Percentiles rank a stretch among this genome's conserved stretches.
Evolutionary conservation across 2,329 filamentous ascomycete species (phyloP).

Genomic region (Diaporthe longicolla): DNA sequence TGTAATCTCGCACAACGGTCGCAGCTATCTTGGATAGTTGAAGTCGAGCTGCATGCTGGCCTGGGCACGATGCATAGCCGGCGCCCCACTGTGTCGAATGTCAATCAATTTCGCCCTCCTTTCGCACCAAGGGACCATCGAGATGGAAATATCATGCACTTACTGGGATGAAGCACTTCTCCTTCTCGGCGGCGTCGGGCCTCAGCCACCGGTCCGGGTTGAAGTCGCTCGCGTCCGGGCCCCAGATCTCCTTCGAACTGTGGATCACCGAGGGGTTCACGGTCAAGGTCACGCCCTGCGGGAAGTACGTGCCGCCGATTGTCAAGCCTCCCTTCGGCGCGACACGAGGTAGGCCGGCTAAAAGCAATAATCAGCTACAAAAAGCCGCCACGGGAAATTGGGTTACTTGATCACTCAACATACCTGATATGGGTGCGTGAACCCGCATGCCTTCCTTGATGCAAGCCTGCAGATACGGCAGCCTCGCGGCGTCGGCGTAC

Average conservation of each 20-base stretch:
- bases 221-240: slow-evolving; percentile 45
- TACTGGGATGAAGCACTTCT: slow-evolving; percentile 48
- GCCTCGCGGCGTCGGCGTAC: slow-evolving; percentile 49
- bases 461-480: slow-evolving; percentile 53
- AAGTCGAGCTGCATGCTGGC: slow-evolving; percentile 43
- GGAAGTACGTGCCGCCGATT: slow-evolving; percentile 48
- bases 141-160: background rate
- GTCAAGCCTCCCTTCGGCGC: slow-evolving; percentile 48
- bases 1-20: slow-evolving; percentile 44
- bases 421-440: slow-evolving; percentile 41
- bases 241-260: slow-evolving; percentile 46
- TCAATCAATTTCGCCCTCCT: no score
- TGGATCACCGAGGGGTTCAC: slow-evolving; percentile 49
- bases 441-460: slow-evolving; percentile 53
- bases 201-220: slow-evolving; percentile 47
- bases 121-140: background rate
- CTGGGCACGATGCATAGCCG: slow-evolving; percentile 43
- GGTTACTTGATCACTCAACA: background rate
- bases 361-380: background rate
- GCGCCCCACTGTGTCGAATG: slow-evolving; percentile 36
- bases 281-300: slow-evolving; percentile 48
- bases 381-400: background rate
- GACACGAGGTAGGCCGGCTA: slow-evolving; percentile 48
- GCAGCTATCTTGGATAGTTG: slow-evolving; percentile 44
- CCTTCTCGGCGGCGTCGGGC: slow-evolving; percentile 38